These are phyloP conservation scores for Alternaria ethzedia DNA, from an alignment of 2,329 filamentous ascomycete genomes.

Conservation along the genomic window DNA sequence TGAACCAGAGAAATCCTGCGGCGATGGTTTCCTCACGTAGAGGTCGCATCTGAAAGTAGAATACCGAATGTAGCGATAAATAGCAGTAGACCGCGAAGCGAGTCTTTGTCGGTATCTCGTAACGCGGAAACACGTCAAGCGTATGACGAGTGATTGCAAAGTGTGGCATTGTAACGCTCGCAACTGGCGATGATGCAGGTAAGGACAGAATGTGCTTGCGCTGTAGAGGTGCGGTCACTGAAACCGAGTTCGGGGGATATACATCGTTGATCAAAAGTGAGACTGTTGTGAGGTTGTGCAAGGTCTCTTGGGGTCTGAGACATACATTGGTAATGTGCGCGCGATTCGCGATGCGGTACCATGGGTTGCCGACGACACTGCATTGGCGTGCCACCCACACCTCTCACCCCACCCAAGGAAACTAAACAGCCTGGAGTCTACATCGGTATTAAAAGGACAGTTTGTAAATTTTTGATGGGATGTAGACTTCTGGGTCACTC, in stretches of 20 bases:
- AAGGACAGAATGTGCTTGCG: background rate
- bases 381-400: background rate
- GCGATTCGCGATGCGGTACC: background rate
- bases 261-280: background rate
- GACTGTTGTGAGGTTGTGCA: background rate
- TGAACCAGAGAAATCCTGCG: background rate
- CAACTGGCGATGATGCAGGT: background rate
- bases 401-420: background rate
- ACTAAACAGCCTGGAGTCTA: background rate
- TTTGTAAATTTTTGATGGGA: background rate
- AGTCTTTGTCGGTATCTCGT: background rate
- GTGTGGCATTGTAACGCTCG: background rate
- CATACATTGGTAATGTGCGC: background rate
- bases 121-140: background rate
- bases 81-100: background rate
- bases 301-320: background rate
- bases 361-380: background rate
- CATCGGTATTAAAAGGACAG: background rate
- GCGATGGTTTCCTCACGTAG: background rate
- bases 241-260: background rate
- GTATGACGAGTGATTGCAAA: background rate
- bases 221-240: background rate
- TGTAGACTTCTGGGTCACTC: background rate
- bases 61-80: accelerated
- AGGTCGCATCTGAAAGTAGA: background rate